Conservation (phyloP, 768 basidiomycete species). For the Xanthoconium purpureum region DNA sequence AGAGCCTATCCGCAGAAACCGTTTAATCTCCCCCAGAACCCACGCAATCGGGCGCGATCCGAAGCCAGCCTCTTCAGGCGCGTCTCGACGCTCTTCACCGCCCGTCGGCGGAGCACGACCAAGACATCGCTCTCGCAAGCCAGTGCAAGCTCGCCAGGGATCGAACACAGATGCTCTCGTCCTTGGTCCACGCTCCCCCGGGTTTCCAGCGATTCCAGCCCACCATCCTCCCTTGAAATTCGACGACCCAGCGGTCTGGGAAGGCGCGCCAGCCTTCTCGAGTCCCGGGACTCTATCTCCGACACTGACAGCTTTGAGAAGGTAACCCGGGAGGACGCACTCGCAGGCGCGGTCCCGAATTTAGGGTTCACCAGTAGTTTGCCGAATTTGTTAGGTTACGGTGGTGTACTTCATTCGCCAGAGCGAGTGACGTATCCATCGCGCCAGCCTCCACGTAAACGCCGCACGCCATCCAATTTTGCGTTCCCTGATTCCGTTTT, state of each 20-base stretch:
- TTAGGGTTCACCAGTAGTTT: constrained; percentile 12
- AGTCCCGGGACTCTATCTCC: constrained; percentile 11
- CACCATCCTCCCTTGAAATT: constrained; percentile 30
- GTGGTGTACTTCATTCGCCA: constrained; percentile 8
- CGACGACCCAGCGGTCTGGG: constrained; percentile 32
- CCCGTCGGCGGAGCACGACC: constrained; percentile 20
- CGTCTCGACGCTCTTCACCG: constrained; percentile 27
- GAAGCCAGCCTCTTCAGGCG: constrained; percentile 28
- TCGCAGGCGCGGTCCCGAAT: not conserved
- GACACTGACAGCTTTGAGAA: constrained; percentile 6
- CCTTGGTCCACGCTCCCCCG: constrained; percentile 17
- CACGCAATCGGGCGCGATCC: constrained; percentile 23
- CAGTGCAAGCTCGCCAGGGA: constrained; percentile 1
- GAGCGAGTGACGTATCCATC: not conserved
- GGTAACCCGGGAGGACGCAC: not conserved
- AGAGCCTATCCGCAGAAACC: not conserved
- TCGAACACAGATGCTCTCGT: constrained; percentile 18
- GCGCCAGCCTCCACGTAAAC: not conserved
- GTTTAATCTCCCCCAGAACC: constrained; percentile 4
- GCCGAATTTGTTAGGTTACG: constrained; percentile 15
- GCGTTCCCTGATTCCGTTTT: constrained; percentile 21
- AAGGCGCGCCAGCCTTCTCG: constrained; percentile 28
- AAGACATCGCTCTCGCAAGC: constrained; percentile 11
- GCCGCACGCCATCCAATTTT: not conserved
- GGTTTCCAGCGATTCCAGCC: constrained; percentile 20